Evolutionary conservation across 139 green algal genomes (phyloP).

Genomic region (Chlamydomonas schloesseri): DNA sequence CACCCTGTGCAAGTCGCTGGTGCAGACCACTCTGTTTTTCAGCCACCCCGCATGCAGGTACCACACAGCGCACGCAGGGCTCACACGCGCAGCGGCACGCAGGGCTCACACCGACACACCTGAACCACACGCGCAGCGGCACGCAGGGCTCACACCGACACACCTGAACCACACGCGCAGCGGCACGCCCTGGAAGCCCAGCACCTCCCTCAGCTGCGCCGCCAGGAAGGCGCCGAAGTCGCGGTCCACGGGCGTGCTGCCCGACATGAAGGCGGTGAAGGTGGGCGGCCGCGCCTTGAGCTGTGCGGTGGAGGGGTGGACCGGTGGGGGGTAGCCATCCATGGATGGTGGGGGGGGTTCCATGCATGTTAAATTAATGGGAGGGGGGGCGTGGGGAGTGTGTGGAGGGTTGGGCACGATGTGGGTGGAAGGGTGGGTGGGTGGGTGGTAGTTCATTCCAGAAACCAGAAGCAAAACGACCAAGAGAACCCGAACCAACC

Average conservation of each 20-base stretch:
- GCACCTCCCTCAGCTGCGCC: slow-evolving; percentile 57
- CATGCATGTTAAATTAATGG: neutral
- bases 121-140: slow-evolving; percentile 68
- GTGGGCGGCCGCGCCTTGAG: slow-evolving; percentile 81
- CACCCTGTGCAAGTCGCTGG: too few relatives aligned
- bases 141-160: slow-evolving; percentile 63
- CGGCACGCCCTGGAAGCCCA: slow-evolving; percentile 70
- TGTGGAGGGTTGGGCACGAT: too few relatives aligned
- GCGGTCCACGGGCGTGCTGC: slow-evolving; percentile 39
- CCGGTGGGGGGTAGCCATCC: neutral
- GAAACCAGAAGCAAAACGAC: too few relatives aligned
- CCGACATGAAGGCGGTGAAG: slow-evolving; percentile 77
- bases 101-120: slow-evolving; percentile 61
- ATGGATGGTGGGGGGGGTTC: neutral
- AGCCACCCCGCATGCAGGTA: too few relatives aligned
- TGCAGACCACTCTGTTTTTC: too few relatives aligned
- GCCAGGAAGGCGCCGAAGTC: slow-evolving; percentile 56
- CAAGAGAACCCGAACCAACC: too few relatives aligned
- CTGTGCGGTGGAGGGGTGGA: slow-evolving; percentile 51
- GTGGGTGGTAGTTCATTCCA: too few relatives aligned
- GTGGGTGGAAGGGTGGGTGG: too few relatives aligned
- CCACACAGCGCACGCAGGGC: slow-evolving; percentile 61
- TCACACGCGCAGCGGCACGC: slow-evolving; percentile 70
- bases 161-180: slow-evolving; percentile 68
- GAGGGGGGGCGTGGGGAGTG: neutral